Evolutionary conservation across 2,329 filamentous ascomycete species (phyloP).

Genomic region (Fusarium haematococcum): DNA sequence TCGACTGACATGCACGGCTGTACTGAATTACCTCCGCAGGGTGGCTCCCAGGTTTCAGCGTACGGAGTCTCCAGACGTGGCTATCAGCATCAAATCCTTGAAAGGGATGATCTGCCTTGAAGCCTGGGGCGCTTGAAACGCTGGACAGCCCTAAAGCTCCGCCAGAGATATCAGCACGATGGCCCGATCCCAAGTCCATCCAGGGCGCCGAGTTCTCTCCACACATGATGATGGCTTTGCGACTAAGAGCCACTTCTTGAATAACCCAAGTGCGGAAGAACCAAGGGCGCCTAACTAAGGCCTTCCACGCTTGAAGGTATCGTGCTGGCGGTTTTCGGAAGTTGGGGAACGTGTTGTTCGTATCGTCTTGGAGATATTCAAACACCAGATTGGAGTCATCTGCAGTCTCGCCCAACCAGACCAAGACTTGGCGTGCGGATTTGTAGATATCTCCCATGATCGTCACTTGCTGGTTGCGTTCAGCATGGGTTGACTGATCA

Average conservation of each 20-base stretch:
- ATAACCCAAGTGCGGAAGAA: slow-evolving; percentile 30
- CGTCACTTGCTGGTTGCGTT: slow-evolving; percentile 26
- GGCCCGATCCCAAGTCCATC: neutral
- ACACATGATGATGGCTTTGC: slow-evolving; percentile 12
- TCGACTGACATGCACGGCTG: slow-evolving; percentile 13
- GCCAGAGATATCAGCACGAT: slow-evolving; percentile 9
- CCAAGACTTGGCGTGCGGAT: slow-evolving; percentile 16
- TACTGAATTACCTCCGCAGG: slow-evolving; percentile 16
- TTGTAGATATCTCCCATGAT: slow-evolving; percentile 32
- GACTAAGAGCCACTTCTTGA: slow-evolving; percentile 15
- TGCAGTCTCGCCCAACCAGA: slow-evolving; percentile 15
- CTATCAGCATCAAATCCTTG: slow-evolving; percentile 2
- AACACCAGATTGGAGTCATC: slow-evolving; percentile 15
- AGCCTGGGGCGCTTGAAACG: neutral
- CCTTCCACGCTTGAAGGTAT: slow-evolving; percentile 1
- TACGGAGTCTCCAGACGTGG: slow-evolving; percentile 3
- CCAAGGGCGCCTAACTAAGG: slow-evolving; percentile 15
- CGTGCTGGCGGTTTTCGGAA: neutral
- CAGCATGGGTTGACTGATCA: slow-evolving; percentile 10
- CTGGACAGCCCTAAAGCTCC: neutral
- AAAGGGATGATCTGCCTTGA: neutral
- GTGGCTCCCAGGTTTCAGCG: neutral
- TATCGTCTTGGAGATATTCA: neutral
- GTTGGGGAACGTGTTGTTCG: neutral
- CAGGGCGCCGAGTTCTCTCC: neutral